These are phyloP conservation scores for Trichoderma aggressivum DNA, from an alignment of 2,329 filamentous ascomycete species.

Conservation along the genomic window DNA sequence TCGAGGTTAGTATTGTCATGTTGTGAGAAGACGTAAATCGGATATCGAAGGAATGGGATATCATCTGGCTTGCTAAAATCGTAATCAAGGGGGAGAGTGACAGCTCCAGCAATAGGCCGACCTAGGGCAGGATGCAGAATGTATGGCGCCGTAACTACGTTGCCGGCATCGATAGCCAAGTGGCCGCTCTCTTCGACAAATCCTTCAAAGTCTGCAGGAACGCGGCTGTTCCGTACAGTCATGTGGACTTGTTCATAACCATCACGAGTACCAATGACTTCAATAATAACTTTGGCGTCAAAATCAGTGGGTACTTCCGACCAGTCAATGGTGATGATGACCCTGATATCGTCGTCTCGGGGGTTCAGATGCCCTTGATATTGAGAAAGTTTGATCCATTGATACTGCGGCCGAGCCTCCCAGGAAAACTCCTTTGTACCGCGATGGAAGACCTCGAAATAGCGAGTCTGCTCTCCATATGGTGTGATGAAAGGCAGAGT, in stretches of 20 bases:
- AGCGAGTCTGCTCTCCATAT: conserved; percentile 30
- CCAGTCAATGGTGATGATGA: conserved; percentile 35
- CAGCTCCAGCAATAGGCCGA: conserved; percentile 24
- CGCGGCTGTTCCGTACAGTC: conserved; percentile 22
- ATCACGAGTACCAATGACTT: conserved; percentile 35
- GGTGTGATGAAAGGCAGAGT: conserved; percentile 33
- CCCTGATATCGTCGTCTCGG: conserved; percentile 30
- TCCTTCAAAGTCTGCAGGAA: conserved; percentile 34
- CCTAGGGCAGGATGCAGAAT: conserved; percentile 32
- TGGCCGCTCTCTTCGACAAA: conserved; percentile 35
- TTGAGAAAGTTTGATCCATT: conserved; percentile 31
- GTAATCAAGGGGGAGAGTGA: conserved; percentile 22
- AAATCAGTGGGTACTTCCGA: conserved; percentile 37
- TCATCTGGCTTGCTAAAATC: conserved; percentile 21
- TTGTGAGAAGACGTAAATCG: conserved; percentile 31
- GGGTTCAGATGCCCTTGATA: conserved; percentile 31
- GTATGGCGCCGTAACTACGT: conserved; percentile 27
- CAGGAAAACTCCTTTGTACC: conserved; percentile 32
- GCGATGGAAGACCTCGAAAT: conserved; percentile 36
- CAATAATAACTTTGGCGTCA: conserved; percentile 40
- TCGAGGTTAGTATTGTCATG: conserved; percentile 27
- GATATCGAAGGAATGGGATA: conserved; percentile 28
- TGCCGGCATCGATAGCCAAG: conserved; percentile 34
- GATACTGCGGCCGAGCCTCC: conserved; percentile 32
- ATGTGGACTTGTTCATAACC: conserved; percentile 38